Evolutionary conservation across 306 rosid genomes (phyloP).

Genomic region (Sesbania bispinosa): DNA sequence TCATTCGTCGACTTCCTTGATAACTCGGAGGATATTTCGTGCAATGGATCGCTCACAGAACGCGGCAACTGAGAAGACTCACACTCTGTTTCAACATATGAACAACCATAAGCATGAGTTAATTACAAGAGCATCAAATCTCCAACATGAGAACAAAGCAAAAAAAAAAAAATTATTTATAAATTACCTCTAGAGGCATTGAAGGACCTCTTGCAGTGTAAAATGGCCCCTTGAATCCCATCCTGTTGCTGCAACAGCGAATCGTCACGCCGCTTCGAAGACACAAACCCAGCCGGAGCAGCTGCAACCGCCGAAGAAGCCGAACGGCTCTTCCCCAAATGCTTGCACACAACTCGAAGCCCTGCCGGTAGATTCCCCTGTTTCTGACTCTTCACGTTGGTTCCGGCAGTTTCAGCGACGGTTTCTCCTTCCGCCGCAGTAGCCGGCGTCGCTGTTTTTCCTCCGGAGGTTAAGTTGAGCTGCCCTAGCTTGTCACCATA

Average conservation of each 20-base stretch:
- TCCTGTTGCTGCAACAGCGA: conserved; percentile 93
- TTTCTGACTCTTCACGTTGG: conserved; percentile 35
- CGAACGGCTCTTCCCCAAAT: conserved; percentile 92
- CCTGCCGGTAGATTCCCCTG: conserved; percentile 65
- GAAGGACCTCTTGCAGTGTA: conserved; percentile 96
- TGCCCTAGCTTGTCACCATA: conserved; percentile 64
- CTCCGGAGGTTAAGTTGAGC: conserved; percentile 28
- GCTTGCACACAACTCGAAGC: conserved; percentile 79
- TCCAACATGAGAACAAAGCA: not conserved
- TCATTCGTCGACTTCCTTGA: conserved; percentile 39
- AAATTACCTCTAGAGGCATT: conserved; percentile 67
- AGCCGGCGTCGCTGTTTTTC: not conserved
- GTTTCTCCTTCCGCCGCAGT: conserved; percentile 28
- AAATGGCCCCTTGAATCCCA: conserved; percentile 93
- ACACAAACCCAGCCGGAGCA: conserved; percentile 40
- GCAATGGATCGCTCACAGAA: conserved; percentile 54
- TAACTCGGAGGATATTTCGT: conserved; percentile 38
- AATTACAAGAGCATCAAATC: not conserved
- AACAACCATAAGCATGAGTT: not conserved
- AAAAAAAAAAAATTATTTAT: not conserved
- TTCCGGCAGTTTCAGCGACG: conserved; percentile 17
- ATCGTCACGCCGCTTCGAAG: conserved; percentile 71
- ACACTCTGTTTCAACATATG: conserved; percentile 37
- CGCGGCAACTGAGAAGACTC: conserved; percentile 55
- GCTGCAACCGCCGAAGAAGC: conserved; percentile 87